Evolutionary conservation across 1,139 yeast species (phyloP), one percentile per base, ranked within the genome.

Genomic region (Pichia inconspicua): DNA sequence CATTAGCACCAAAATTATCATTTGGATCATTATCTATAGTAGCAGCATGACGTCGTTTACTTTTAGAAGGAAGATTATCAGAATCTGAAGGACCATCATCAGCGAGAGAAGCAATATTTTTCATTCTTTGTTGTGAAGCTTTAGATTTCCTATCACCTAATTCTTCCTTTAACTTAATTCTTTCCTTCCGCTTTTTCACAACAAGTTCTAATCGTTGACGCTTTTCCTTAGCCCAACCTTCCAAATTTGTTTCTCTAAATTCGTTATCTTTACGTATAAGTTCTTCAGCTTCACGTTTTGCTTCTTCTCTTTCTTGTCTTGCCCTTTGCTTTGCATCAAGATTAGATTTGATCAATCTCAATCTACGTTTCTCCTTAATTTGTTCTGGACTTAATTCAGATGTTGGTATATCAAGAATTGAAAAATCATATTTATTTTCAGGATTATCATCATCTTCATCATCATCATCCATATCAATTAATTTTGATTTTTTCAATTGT

Each of bases 1-100:
- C 98, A 60, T 89, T 84, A 4, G 97, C 92, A 51, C 97, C 97
- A 66, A 92, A 92, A 0, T 90, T 88, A 66, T 90, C 97, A 60
- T 83, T 89, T 12, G 95, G 95, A 63, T 88, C 96, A 60, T 86
- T 88, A 60, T 87, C 96, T 42, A 85, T 84, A 1, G 89, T 79
- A 0, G 82, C 75, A 45, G 55, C 57, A 49, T 72, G 74, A 48
- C 73, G 76, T 55, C 84, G 73, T 52, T 80, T 75, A 60, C 84
- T 74, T 11, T 45, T 42, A 5, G 48, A 17, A 10, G 42, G 35
- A 22, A 42, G 69, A 31, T 17, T 32, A 15, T 35, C 43, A 17
- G 10, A 14, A 10, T 32, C 41, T 25, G 49, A 19, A 12, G 53
- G 53, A 4, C 74, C 77, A 58, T 78, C 80, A 56, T 87, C 95